Evolutionary conservation across 352 stramenopile species (phyloP), one percentile per base, ranked within the genome.

Genomic region (Globisporangium perplexum): DNA sequence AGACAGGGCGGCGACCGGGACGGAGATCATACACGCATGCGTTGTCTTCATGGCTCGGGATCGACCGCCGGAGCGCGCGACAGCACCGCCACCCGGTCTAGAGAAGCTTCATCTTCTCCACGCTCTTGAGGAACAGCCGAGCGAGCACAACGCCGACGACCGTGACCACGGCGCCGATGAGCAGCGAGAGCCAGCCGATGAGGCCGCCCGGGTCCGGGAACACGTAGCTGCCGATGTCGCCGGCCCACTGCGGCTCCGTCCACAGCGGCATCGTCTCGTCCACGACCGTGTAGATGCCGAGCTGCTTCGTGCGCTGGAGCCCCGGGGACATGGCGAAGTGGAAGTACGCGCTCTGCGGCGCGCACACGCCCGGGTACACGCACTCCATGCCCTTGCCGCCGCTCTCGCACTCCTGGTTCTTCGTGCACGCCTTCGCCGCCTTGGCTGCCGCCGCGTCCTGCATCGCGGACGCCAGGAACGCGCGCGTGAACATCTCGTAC

Each of bases 81-180:
- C n/a, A n/a, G n/a, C n/a, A n/a, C n/a, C n/a, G n/a, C n/a, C n/a
- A n/a, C n/a, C n/a, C n/a, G n/a, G n/a, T 47, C 57, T 89, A 93
- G 56, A 93, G 66, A 5, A 93, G 72, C 58, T 93, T 93, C 66
- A 88, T 77, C 65, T 93, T 93, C 49, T 89, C 71, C 30, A 93
- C 78, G 49, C 76, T 72, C 6, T 59, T 47, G 22, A 93, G 60
- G 35, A 91, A 61, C 59, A 79, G 60, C n/a, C 67, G 66, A 20
- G 83, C 68, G 11, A 74, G 36, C 14, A 74, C 53, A 6, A 72
- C 54, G 36, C 74, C 72, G 50, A 77, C 51, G 24, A 36, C 72
- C 8, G 78, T 76, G 47, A 80, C 60, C 4, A 68, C 68, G 17
- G 77, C 55, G 20, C 80, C 83, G 35, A 83, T 60, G 0, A 63